Evolutionary conservation across 495 filamentous ascomycete genomes (phyloP).

Genomic region (Echria macrotheca): DNA sequence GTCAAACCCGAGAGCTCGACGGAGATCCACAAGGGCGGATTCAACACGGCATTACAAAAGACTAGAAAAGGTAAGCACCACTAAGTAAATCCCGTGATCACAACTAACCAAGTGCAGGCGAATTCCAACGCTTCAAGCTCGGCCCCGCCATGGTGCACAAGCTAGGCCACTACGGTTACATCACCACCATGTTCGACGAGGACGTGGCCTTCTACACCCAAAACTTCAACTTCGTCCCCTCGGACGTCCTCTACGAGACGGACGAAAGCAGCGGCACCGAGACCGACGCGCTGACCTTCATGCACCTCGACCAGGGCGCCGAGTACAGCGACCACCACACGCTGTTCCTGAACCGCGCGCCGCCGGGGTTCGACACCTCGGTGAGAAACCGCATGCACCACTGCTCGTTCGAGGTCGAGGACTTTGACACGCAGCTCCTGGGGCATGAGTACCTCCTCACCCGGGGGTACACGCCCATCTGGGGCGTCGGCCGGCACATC

Average conservation of each 20-base stretch:
- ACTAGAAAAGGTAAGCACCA: constrained; percentile 17
- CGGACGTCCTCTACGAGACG: constrained; percentile 34
- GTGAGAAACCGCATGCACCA: constrained; percentile 52
- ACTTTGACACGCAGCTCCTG: constrained; percentile 58
- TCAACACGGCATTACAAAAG: neutral
- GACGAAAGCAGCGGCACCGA: constrained; percentile 15
- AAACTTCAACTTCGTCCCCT: constrained; percentile 55
- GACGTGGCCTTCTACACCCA: constrained; percentile 50
- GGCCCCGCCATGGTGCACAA: constrained; percentile 59
- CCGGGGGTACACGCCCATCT: constrained; percentile 52
- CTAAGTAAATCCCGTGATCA: constrained; percentile 29
- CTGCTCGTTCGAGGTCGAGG: constrained; percentile 55
- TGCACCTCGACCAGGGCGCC: constrained; percentile 19
- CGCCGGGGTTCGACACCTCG: constrained; percentile 1
- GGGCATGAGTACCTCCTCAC: constrained; percentile 53
- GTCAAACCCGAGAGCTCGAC: neutral
- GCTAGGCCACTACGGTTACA: constrained; percentile 58
- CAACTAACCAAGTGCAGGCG: constrained; percentile 17
- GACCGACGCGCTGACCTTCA: constrained; percentile 37
- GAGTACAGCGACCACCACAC: constrained; percentile 50
- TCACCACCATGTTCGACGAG: constrained; percentile 42
- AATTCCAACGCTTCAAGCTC: constrained; percentile 32
- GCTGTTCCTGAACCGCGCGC: constrained; percentile 42
- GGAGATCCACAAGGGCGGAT: constrained; percentile 1
- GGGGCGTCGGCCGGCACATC: constrained; percentile 59